Percentiles rank a stretch among this genome's conserved stretches.
Conservation (phyloP, 805 yeast genomes). For the Ogataea ganodermae region DNA sequence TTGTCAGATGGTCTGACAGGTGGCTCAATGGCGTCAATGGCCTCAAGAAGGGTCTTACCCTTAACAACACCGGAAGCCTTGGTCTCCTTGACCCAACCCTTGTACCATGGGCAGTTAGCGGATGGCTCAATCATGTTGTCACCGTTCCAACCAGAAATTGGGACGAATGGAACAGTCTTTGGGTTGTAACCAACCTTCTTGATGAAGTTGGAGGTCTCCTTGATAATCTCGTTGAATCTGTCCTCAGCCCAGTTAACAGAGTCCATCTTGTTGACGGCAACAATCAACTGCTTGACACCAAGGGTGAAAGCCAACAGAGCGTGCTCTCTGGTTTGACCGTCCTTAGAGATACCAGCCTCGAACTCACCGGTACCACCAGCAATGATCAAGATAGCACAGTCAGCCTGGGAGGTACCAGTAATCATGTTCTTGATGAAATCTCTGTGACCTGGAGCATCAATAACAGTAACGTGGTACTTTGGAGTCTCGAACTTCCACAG, state of each 20-base stretch:
- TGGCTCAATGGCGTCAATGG: constrained; percentile 81
- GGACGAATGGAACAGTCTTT: constrained; percentile 82
- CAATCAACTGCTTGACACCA: constrained; percentile 84
- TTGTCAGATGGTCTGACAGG: constrained; percentile 80
- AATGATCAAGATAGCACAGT: constrained; percentile 85
- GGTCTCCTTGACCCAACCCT: constrained; percentile 84
- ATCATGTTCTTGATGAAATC: constrained; percentile 96
- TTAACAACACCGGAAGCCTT: constrained; percentile 64
- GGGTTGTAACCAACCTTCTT: constrained; percentile 86
- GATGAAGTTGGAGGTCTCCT: constrained; percentile 78
- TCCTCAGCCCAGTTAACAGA: constrained; percentile 84
- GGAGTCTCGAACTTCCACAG: constrained; percentile 93
- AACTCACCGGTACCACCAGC: constrained; percentile 94
- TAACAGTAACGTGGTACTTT: constrained; percentile 85
- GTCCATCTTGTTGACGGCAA: constrained; percentile 95
- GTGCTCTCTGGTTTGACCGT: constrained; percentile 95
- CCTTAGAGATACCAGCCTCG: constrained; percentile 94
- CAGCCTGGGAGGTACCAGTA: constrained; percentile 94
- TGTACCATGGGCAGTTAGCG: constrained; percentile 83
- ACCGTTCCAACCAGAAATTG: constrained; percentile 92
- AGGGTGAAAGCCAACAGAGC: constrained; percentile 87
- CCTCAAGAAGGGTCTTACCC: constrained; percentile 84
- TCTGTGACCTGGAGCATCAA: constrained; percentile 96
- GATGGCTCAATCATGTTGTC: constrained; percentile 89
- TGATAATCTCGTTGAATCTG: constrained; percentile 76